Base-by-base conservation (phyloP, 2,329 filamentous ascomycete species). In the Leptosphaerulina australis region DNA sequence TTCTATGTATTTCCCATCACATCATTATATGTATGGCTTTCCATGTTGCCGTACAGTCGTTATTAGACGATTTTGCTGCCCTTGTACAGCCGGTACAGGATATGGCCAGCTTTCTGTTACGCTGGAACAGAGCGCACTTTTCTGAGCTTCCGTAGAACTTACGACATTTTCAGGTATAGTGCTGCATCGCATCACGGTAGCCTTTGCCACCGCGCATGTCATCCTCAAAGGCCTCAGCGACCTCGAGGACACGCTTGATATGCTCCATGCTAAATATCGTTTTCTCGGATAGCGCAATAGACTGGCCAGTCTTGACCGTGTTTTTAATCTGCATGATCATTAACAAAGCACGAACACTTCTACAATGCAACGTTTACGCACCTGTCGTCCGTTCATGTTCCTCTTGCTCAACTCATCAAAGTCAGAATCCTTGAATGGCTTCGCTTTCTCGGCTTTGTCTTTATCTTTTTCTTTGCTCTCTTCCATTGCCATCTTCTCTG, bases 141-240 rank as follows among this genome's bases (percentile, higher is more conserved):
- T 11, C 2, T 21, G 10, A 5, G 11, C 17, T 22, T 20, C 5
- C 8, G 10, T 21, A 14, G 8, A 14, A 11, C 12, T 5, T 14
- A 11, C n/a, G 14, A 22, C 10, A 18, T 10, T 6, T 15, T 55
- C 72, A 86, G 49, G 83, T 87, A 62, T 94, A 94, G 65, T 87
- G 89, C 58, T 88, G 81, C 90, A 94, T 93, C 0, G 89, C 90
- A 68, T 94, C 90, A 59, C 88, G 78, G 62, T 90, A 95, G 0
- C 90, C 90, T 0, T 83, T 80, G 0, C 90, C 90, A 4, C 91
- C 91, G 69, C 88, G 90, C 40, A 96, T 77, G 68, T 96, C 91
- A 22, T 86, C 82, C 57, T 93, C 88, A 71, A 96, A 96, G 26
- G 84, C 88, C 71, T 90, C 86, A 18, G 88, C 87, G 2, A 95